These are phyloP conservation scores for Xylaria castorea DNA, from an alignment of 495 filamentous ascomycete genomes.

Conservation along the genomic window DNA sequence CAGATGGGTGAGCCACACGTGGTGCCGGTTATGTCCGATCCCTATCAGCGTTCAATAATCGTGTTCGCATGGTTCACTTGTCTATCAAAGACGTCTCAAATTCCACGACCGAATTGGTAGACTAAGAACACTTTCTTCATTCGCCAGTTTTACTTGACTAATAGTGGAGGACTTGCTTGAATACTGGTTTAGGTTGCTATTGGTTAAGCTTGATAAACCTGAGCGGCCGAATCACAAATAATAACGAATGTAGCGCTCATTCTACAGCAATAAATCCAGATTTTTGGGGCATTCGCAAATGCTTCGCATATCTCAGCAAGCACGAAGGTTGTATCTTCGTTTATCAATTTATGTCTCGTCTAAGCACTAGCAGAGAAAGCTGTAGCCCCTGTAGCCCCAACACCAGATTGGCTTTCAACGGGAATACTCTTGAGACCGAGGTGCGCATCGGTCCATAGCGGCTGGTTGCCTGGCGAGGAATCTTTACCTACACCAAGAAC, in stretches of 20 bases:
- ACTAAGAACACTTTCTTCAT: neutral
- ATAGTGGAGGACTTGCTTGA: neutral
- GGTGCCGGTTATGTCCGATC: neutral
- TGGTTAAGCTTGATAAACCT: neutral
- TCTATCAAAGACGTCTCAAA: neutral
- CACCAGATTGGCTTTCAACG: conserved; percentile 2
- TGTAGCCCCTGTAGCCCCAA: conserved; percentile 1
- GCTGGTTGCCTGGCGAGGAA: neutral
- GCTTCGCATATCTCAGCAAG: neutral
- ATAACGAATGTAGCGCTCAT: neutral
- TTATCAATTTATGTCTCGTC: neutral
- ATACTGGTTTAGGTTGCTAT: neutral
- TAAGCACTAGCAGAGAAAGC: neutral
- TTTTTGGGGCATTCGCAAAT: neutral
- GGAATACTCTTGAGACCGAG: conserved; percentile 1
- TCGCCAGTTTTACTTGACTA: neutral
- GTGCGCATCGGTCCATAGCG: conserved; percentile 3
- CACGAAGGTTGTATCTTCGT: neutral
- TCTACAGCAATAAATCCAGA: neutral
- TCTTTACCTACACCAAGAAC: neutral
- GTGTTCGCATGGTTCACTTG: neutral
- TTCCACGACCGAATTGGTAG: neutral
- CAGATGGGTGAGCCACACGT: neutral
- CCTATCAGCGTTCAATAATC: neutral
- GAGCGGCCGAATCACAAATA: neutral